phyloP scores from a whole-genome alignment of 345 rosid genomes.

The Brassica napus region DNA sequence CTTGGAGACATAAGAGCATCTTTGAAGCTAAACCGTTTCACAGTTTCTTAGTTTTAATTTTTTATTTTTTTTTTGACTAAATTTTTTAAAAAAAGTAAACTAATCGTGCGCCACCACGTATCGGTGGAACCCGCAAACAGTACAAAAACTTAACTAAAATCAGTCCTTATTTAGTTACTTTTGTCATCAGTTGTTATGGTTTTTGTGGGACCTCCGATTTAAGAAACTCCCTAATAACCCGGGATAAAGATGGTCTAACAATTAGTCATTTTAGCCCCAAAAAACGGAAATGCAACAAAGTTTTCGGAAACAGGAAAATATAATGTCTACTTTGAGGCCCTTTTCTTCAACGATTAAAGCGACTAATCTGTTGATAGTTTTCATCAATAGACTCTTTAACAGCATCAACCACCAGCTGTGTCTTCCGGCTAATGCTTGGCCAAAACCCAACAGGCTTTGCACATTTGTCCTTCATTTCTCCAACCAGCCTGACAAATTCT shows the following conservation, averaged over 20 bases:
- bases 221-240: too few species aligned
- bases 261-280: too few species aligned
- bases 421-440: conserved; percentile 50
- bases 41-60: too few species aligned
- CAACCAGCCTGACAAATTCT: conserved; percentile 66
- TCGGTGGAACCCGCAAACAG: too few species aligned
- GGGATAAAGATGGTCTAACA: not conserved
- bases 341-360: conserved; percentile 20
- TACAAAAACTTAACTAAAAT: too few species aligned
- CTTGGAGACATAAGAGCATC: not conserved
- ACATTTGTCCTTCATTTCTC: conserved; percentile 53
- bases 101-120: too few species aligned
- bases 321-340: not conserved
- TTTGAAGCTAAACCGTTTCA: too few species aligned
- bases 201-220: too few species aligned
- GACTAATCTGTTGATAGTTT: conserved; percentile 15
- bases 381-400: conserved; percentile 36
- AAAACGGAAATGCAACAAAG: not conserved
- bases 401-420: conserved; percentile 34
- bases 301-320: not conserved
- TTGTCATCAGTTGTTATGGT: too few species aligned
- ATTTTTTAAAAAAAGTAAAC: too few species aligned
- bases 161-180: too few species aligned
- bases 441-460: conserved; percentile 67
- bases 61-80: too few species aligned